Percentiles rank a stretch among this genome's conserved stretches.
Evolutionary conservation across 306 rosid species (phyloP).

Genomic region (Hippophae gyantsensis): DNA sequence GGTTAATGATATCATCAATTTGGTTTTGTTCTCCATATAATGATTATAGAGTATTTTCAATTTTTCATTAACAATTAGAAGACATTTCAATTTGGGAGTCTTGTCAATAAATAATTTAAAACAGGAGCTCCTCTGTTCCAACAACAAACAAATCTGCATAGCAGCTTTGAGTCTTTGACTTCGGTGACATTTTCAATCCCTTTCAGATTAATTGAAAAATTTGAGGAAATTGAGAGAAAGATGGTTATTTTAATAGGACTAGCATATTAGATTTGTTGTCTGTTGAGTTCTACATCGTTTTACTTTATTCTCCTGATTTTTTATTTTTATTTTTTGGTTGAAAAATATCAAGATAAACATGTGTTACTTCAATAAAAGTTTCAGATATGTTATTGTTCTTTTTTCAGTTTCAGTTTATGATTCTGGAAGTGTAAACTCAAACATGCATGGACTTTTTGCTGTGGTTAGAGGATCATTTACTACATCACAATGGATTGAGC

Average conservation of each 20-base stretch:
- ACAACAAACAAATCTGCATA: too few species aligned
- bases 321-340: too few species aligned
- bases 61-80: too few species aligned
- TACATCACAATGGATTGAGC: constrained; percentile 51
- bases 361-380: not conserved
- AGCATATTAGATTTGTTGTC: constrained; percentile 1
- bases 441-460: constrained; percentile 32
- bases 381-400: constrained; percentile 3
- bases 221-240: constrained; percentile 6
- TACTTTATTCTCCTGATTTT: not conserved
- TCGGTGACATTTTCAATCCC: not conserved
- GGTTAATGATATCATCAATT: too few species aligned
- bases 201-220: constrained; percentile 8
- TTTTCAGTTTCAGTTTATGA: constrained; percentile 25
- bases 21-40: too few species aligned
- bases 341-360: not conserved
- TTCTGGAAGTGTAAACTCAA: constrained; percentile 28
- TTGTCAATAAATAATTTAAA: too few species aligned
- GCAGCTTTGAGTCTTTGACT: too few species aligned
- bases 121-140: too few species aligned
- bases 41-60: too few species aligned
- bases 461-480: constrained; percentile 41
- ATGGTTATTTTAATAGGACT: constrained; percentile 1
- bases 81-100: too few species aligned
- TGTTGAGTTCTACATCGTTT: too few species aligned